Conservation (phyloP, 305 asterid genomes). For the Fraxinus ornus region DNA sequence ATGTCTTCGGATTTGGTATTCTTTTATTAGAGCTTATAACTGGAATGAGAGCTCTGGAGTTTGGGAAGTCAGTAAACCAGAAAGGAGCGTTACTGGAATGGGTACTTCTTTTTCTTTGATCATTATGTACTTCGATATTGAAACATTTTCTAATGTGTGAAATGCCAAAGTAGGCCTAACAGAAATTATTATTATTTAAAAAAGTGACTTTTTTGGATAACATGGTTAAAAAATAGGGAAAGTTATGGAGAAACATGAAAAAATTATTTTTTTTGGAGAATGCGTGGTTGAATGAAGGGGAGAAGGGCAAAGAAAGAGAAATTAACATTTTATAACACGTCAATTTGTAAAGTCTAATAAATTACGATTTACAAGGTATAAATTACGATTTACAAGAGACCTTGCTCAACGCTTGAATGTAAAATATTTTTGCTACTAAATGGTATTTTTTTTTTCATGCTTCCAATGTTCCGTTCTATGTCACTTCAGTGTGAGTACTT, state of each 20-base stretch:
- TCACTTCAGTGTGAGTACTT: neutral
- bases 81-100: constrained; percentile 91
- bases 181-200: too few species aligned
- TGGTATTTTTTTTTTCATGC: neutral
- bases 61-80: constrained; percentile 75
- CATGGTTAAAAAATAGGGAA: neutral
- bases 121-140: neutral
- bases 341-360: neutral
- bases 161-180: neutral
- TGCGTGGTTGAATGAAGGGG: too few species aligned
- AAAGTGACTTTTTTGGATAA: neutral
- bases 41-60: constrained; percentile 88
- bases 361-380: too few species aligned
- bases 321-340: too few species aligned
- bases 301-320: neutral
- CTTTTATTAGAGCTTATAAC: constrained; percentile 85
- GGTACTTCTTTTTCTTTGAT: constrained; percentile 38
- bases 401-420: neutral
- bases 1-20: constrained; percentile 93
- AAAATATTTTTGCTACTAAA: neutral
- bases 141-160: neutral
- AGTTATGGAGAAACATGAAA: neutral
- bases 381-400: neutral
- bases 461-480: neutral
- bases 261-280: too few species aligned